Evolutionary conservation across 257 asterid species (phyloP).

Genomic region (Ilex aquifolium): DNA sequence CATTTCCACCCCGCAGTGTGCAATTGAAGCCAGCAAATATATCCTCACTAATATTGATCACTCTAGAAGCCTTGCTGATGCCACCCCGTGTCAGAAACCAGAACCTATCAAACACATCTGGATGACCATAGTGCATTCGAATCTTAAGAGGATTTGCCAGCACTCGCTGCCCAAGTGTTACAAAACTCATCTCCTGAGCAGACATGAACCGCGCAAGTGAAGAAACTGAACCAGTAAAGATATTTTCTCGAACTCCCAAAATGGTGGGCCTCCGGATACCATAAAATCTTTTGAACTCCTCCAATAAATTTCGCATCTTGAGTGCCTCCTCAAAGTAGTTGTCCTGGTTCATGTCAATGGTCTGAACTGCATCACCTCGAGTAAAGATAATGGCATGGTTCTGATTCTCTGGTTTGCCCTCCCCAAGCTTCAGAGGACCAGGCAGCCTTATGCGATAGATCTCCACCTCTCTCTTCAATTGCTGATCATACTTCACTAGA

Average conservation of each 20-base stretch:
- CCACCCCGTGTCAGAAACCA: conserved; percentile 97
- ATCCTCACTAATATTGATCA: conserved; percentile 91
- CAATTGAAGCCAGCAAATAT: conserved; percentile 94
- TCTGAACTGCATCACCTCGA: conserved; percentile 90
- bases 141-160: conserved; percentile 88
- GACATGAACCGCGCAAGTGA: conserved; percentile 98
- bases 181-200: conserved; percentile 95
- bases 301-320: conserved; percentile 89
- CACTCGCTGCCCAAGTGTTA: conserved; percentile 89
- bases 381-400: conserved; percentile 94
- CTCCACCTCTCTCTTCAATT: conserved; percentile 65
- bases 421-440: conserved; percentile 92
- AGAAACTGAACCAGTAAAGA: conserved; percentile 94
- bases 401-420: conserved; percentile 98
- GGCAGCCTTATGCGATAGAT: conserved; percentile 83
- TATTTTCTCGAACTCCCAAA: conserved; percentile 91
- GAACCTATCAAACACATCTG: conserved; percentile 91
- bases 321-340: conserved; percentile 92
- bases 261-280: conserved; percentile 92
- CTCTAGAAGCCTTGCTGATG: conserved; percentile 91
- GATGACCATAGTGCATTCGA: conserved; percentile 97
- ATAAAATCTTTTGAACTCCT: conserved; percentile 61
- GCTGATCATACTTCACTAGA: conserved; percentile 87
- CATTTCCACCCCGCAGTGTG: conserved; percentile 90
- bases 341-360: conserved; percentile 98